These are phyloP conservation scores for Diaporthe ampelina DNA, from an alignment of 2,329 filamentous ascomycete genomes.

Conservation along the genomic window DNA sequence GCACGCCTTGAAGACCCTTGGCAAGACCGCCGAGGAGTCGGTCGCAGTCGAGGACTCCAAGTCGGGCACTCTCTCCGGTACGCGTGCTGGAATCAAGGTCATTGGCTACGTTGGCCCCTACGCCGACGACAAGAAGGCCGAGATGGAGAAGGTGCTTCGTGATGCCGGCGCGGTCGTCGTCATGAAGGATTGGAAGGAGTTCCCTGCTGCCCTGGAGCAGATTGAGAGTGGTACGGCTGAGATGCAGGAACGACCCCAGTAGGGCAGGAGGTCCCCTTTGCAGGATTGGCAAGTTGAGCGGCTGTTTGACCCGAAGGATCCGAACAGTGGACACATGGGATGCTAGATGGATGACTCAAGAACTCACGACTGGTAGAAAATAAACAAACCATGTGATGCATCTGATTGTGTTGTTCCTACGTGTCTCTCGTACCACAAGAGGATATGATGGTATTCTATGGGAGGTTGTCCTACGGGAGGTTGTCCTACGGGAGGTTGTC, in stretches of 20 bases:
- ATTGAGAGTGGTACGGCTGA: too few species aligned
- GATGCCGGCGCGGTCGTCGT: conserved; percentile 74
- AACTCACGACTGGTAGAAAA: conserved; percentile 7
- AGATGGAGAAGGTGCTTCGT: conserved; percentile 74
- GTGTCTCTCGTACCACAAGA: too few species aligned
- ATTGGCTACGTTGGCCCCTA: conserved; percentile 91
- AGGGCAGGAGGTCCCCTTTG: too few species aligned
- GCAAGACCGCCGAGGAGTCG: conserved; percentile 78
- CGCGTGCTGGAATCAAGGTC: conserved; percentile 82
- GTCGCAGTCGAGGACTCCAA: conserved; percentile 91
- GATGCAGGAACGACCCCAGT: too few species aligned
- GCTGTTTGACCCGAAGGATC: too few species aligned
- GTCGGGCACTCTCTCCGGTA: conserved; percentile 81
- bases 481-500: too few species aligned
- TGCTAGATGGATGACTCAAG: too few species aligned
- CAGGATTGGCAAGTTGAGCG: too few species aligned
- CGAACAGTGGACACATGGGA: too few species aligned
- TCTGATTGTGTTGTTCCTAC: neutral
- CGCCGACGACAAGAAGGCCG: conserved; percentile 68
- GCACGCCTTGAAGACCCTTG: conserved; percentile 80
- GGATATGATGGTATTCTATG: too few species aligned
- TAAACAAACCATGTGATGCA: neutral
- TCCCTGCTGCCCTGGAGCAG: conserved; percentile 62
- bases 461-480: too few species aligned
- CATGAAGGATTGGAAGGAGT: conserved; percentile 73